Percentiles rank a stretch among this genome's conserved stretches.
These are phyloP conservation scores for Coprinellus micaceus DNA, from an alignment of 768 basidiomycete genomes.

Conservation along the genomic window DNA sequence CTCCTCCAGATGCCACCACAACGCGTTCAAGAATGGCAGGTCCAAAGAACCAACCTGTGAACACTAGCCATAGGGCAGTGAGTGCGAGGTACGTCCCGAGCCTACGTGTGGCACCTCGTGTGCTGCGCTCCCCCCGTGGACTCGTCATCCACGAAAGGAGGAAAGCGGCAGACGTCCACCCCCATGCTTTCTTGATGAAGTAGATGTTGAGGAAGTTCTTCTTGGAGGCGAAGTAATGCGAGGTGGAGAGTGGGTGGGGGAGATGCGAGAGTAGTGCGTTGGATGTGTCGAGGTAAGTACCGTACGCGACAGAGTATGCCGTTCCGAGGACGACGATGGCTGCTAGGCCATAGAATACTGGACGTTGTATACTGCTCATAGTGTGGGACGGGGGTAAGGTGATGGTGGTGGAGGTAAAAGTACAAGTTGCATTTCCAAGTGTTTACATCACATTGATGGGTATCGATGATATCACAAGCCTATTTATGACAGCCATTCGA, in stretches of 20 bases:
- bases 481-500: slow-evolving; percentile 66
- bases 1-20: slow-evolving; percentile 62
- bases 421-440: background rate
- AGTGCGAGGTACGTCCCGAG: slow-evolving; percentile 53
- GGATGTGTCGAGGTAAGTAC: slow-evolving; percentile 84
- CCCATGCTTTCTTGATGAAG: slow-evolving; percentile 92
- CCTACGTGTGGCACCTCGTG: slow-evolving; percentile 28
- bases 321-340: slow-evolving; percentile 58
- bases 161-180: slow-evolving; percentile 77
- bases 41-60: slow-evolving; percentile 88
- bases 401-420: slow-evolving; percentile 6
- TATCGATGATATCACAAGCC: background rate
- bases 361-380: slow-evolving; percentile 13
- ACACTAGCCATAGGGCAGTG: slow-evolving; percentile 66
- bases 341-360: slow-evolving; percentile 39
- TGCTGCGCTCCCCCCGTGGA: slow-evolving; percentile 23
- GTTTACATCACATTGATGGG: background rate
- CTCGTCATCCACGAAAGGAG: slow-evolving; percentile 55
- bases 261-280: slow-evolving; percentile 65
- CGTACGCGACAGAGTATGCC: slow-evolving; percentile 55
- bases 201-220: slow-evolving; percentile 75
- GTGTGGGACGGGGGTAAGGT: background rate
- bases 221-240: slow-evolving; percentile 79
- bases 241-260: slow-evolving; percentile 59
- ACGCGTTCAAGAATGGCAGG: slow-evolving; percentile 71